phyloP scores from a whole-genome alignment of 2,329 filamentous ascomycete genomes.

The Byssothecium circinans region DNA sequence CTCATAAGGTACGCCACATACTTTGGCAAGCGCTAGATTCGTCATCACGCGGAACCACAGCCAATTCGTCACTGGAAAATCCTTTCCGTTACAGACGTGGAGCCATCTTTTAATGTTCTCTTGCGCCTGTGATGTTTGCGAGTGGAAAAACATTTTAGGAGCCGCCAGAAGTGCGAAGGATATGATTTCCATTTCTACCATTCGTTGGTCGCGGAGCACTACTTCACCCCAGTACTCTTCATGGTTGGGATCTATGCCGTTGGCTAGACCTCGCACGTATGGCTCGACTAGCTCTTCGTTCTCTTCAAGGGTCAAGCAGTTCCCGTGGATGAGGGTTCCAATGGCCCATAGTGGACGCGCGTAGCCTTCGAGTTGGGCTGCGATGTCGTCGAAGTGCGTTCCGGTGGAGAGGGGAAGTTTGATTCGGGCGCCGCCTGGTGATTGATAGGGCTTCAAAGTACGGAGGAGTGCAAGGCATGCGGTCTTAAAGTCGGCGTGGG shows the following conservation, averaged over 20 bases:
- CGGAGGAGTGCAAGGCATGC: slow-evolving; percentile 28
- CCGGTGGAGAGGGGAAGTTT: slow-evolving; percentile 34
- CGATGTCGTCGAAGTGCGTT: slow-evolving; percentile 41
- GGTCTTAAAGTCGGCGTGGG: slow-evolving; percentile 25
- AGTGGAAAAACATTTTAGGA: slow-evolving; percentile 43
- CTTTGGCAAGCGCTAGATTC: slow-evolving; percentile 51
- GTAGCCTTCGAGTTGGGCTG: slow-evolving; percentile 39
- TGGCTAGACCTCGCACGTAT: slow-evolving; percentile 35
- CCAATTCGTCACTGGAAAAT: slow-evolving; percentile 56
- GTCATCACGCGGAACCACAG: slow-evolving; percentile 57
- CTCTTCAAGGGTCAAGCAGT: slow-evolving; percentile 16
- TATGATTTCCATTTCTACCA: slow-evolving; percentile 59
- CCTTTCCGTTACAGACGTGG: slow-evolving; percentile 46
- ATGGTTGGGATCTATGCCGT: slow-evolving; percentile 39
- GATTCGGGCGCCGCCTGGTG: slow-evolving; percentile 34
- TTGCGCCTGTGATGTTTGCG: slow-evolving; percentile 33
- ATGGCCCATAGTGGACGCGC: slow-evolving; percentile 39
- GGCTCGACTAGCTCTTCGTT: slow-evolving; percentile 23
- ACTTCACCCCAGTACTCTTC: slow-evolving; percentile 54
- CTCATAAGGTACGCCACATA: slow-evolving; percentile 43
- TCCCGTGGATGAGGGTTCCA: slow-evolving; percentile 30
- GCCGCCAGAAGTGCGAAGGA: slow-evolving; percentile 53
- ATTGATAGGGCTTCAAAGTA: slow-evolving; percentile 33
- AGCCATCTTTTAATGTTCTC: slow-evolving; percentile 49
- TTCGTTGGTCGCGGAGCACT: slow-evolving; percentile 52